Base-by-base conservation (phyloP, 768 basidiomycete genomes). In the Aureoboletus auriporus region DNA sequence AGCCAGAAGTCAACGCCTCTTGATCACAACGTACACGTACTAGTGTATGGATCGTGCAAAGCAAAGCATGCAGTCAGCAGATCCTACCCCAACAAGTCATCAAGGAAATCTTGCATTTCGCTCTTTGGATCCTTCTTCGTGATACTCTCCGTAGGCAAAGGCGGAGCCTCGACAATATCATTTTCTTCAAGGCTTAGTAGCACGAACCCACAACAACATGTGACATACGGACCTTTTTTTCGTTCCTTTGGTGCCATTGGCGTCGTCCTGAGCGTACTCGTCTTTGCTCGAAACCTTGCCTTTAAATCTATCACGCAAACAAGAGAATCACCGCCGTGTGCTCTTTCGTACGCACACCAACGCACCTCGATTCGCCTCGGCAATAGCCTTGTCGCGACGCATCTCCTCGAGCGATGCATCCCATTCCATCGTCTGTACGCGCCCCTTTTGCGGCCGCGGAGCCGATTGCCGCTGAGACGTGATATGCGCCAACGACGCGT, bases 351-450 rank as follows among this genome's bases (percentile, higher is more conserved):
- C 33, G 33, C 12, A 6, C 33, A 13, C 20, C 20, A 16, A 44
- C 71, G 38, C 45, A 87, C 89, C 89, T 75, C 86, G 73, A 20
- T 77, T 77, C 11, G 89, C 89, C 50, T 90, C 88, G 0, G 88
- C 87, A 6, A 77, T 75, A 2, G 77, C 76, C 58, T 89, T 91
- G 52, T 89, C 87, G 17, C 77, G 75, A 30, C 68, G 77, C 72
- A 92, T 69, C 31, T 77, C 72, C 29, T 89, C 86, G 3, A 91
- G 66, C 26, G 77, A 69, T 4, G 73, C 69, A 52, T 86, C 80
- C 89, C 89, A 92, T 45, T 77, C 76, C 16, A 92, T 78, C 44
- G 73, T 65, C 50, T 82, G 75, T 0, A 80, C 64, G 39, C 79
- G 83, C 0, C 86, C 86, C 59, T 90, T 90, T 60, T 70, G 78